These are phyloP conservation scores for Fusarium redolens DNA, from an alignment of 2,329 filamentous ascomycete genomes.

Conservation along the genomic window DNA sequence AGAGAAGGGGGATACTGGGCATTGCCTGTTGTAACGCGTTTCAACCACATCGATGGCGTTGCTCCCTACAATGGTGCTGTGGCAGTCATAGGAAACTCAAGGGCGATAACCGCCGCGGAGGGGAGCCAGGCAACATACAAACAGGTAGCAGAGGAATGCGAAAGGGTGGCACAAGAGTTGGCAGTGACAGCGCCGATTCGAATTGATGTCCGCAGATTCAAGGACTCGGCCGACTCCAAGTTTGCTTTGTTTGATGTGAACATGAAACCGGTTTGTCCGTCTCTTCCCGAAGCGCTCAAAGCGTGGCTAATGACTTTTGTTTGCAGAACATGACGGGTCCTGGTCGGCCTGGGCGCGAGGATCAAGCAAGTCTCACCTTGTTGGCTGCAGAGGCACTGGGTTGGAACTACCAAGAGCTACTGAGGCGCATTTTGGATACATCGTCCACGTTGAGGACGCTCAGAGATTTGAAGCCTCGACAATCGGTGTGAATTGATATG, in stretches of 20 bases:
- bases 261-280: constrained; percentile 59
- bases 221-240: constrained; percentile 38
- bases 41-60: constrained; percentile 32
- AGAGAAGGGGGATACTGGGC: constrained; percentile 53
- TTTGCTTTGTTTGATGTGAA: constrained; percentile 64
- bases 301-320: constrained; percentile 8
- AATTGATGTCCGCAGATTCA: constrained; percentile 58
- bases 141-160: constrained; percentile 52
- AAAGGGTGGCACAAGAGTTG: constrained; percentile 53
- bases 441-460: constrained; percentile 18
- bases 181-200: constrained; percentile 57
- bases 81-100: constrained; percentile 54
- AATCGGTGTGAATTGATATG: not conserved
- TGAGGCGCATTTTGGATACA: constrained; percentile 21
- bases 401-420: constrained; percentile 26
- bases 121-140: constrained; percentile 27
- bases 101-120: constrained; percentile 48
- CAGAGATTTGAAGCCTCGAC: not conserved
- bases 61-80: constrained; percentile 38
- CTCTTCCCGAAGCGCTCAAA: not conserved
- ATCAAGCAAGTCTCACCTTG: constrained; percentile 36
- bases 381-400: constrained; percentile 27
- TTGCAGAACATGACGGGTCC: constrained; percentile 36
- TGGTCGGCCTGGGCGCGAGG: constrained; percentile 27
- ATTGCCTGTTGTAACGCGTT: constrained; percentile 48